These are phyloP conservation scores for Dunaliella sp. DNA, from an alignment of 139 green algal species.

Conservation along the genomic window DNA sequence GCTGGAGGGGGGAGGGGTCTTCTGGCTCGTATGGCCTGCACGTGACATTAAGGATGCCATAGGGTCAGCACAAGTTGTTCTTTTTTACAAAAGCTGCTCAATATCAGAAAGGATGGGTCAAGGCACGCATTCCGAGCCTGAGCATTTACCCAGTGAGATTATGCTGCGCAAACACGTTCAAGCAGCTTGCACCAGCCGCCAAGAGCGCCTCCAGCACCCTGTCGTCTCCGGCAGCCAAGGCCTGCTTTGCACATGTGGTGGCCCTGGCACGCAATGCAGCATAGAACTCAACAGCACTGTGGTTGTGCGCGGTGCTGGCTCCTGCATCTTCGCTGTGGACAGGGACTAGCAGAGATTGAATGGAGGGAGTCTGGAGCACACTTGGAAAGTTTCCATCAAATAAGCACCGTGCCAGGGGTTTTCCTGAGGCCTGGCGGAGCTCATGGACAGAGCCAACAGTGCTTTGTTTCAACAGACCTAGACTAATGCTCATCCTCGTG, in stretches of 20 bases:
- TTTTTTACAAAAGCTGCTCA: background rate
- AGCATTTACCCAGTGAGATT: constrained; percentile 59
- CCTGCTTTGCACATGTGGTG: background rate
- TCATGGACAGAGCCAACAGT: background rate
- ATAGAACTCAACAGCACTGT: background rate
- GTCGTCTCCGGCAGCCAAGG: background rate
- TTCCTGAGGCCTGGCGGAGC: no score
- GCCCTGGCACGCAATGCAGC: background rate
- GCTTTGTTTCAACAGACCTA: background rate
- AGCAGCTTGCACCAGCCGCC: constrained; percentile 32
- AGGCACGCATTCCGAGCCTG: background rate
- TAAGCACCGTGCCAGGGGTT: background rate
- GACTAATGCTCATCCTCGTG: no score
- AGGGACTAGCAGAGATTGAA: background rate
- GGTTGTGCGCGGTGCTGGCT: background rate
- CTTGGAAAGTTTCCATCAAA: background rate
- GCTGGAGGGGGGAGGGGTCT: constrained; percentile 3
- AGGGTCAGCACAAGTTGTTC: background rate
- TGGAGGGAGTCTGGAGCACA: background rate
- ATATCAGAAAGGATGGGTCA: background rate
- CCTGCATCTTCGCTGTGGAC: no score
- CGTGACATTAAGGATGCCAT: background rate
- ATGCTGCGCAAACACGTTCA: constrained; percentile 62
- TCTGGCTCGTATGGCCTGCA: background rate
- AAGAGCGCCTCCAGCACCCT: constrained; percentile 16